phyloP scores from a whole-genome alignment of 192 early-diverging fungal species.

The Gryganskiella cystojenkinii region DNA sequence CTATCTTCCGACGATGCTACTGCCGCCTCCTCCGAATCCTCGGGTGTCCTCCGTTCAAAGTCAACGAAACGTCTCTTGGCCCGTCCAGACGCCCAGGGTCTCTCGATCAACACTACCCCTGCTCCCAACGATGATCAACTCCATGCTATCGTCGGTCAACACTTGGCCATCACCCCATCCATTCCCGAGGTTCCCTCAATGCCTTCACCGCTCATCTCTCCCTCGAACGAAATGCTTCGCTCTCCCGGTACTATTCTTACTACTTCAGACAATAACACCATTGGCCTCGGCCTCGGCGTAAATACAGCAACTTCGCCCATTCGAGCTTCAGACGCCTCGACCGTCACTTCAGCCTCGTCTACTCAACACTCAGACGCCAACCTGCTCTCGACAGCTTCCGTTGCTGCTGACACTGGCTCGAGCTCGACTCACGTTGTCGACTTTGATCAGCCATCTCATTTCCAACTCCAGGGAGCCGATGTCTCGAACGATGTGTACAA shows the following conservation, averaged over 20 bases:
- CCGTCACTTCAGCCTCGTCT: too few relatives aligned
- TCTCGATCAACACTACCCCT: constrained; percentile 2
- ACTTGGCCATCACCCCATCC: constrained; percentile 17
- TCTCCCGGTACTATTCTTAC: neutral
- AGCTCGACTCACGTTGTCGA: neutral
- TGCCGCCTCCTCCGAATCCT: neutral
- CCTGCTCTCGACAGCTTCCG: too few relatives aligned
- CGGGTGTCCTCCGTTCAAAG: constrained; percentile 9
- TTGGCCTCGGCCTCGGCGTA: too few relatives aligned
- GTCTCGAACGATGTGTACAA: constrained; percentile 59
- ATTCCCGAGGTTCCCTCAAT: neutral
- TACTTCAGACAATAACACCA: too few relatives aligned
- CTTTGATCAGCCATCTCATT: constrained; percentile 25
- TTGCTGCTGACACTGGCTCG: too few relatives aligned
- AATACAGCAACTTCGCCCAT: too few relatives aligned
- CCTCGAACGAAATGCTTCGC: neutral
- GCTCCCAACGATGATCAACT: constrained; percentile 11
- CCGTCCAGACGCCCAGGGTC: neutral
- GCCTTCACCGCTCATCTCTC: neutral
- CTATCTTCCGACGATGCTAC: neutral
- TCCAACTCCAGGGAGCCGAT: constrained; percentile 57
- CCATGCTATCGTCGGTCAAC: constrained; percentile 30
- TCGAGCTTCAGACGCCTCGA: too few relatives aligned
- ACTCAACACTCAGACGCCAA: too few relatives aligned
- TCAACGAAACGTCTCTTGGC: constrained; percentile 13